Base-by-base conservation (phyloP, 495 filamentous ascomycete species). In the Penicillium subrubescens region DNA sequence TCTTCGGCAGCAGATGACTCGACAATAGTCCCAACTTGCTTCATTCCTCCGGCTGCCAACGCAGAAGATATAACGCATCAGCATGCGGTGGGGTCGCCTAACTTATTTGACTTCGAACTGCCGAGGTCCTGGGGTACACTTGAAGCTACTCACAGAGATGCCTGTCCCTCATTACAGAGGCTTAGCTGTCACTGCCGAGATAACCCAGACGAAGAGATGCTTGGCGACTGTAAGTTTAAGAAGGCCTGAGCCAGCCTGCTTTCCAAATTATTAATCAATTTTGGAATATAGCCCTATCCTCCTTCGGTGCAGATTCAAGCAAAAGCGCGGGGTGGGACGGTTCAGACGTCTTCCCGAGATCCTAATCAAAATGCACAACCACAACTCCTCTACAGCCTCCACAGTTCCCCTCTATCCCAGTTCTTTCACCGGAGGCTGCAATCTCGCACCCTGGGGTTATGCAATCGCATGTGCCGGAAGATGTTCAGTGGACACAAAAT, bases 401-500 rank as follows among this genome's bases (percentile, higher is more conserved):
- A n/a, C 31, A 54, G 51, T 34, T n/a, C 51, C 29, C 51, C 19
- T 15, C 51, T 0, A 33, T 21, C 10, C 1, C 31, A 3, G 31
- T 54, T 31, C 51, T 34, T 54, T 19, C n/a, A 34, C 51, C 29
- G 8, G 31, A 54, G 2, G 1, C 31, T 0, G 29, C 23, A 54
- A 54, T 54, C 51, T 54, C 31, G n/a, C 8, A 33, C 31, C 51
- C 51, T 54, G 12, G 19, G 27, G 10, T 54, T 34, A 54, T 19
- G n/a, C n/a, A 54, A 34, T 54, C n/a, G 31, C n/a, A 54, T 34
- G n/a, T 54, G 8, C 11, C 19, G 8, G 51, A 34, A 10, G 12
- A 54, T 54, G n/a, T 54, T 54, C 31, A 14, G 51, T 54, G 15
- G 51, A 34, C 14, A 54, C 51, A 12, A 19, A 54, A 54, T 35